These are phyloP conservation scores for Phytopythium boreale DNA, from an alignment of 352 stramenopile genomes.

Conservation along the genomic window DNA sequence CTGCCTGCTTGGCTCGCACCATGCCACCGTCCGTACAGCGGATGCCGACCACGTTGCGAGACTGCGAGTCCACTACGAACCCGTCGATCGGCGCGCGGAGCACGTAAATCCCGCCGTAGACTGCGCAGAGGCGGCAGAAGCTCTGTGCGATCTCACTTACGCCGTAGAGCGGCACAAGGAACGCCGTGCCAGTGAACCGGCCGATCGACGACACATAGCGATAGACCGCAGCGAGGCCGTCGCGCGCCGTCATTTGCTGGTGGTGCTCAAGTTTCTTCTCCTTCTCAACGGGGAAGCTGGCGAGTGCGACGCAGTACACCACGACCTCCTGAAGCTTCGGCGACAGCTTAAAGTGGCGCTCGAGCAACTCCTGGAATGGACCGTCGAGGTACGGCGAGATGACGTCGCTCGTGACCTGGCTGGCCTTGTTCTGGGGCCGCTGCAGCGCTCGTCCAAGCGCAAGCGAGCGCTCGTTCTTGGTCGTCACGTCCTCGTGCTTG, in stretches of 20 bases:
- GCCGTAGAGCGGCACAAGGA: slow-evolving; percentile 81
- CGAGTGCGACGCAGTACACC: slow-evolving; percentile 82
- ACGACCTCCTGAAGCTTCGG: slow-evolving; percentile 77
- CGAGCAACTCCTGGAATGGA: slow-evolving; percentile 70
- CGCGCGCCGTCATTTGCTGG: slow-evolving; percentile 41
- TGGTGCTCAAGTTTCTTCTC: slow-evolving; percentile 6
- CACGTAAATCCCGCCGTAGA: slow-evolving; percentile 88
- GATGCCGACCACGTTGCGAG: slow-evolving; percentile 33
- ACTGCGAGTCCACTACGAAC: slow-evolving; percentile 45
- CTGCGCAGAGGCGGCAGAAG: slow-evolving; percentile 83
- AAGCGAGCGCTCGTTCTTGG: slow-evolving; percentile 84
- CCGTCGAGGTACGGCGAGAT: slow-evolving; percentile 42
- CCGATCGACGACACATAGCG: slow-evolving; percentile 76
- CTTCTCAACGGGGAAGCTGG: slow-evolving; percentile 44
- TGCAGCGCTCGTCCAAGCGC: slow-evolving; percentile 76
- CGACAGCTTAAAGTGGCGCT: slow-evolving; percentile 72
- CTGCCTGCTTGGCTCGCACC: slow-evolving; percentile 44
- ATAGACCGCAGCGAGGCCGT: slow-evolving; percentile 54
- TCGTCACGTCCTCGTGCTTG: slow-evolving; percentile 67
- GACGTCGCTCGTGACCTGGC: slow-evolving; percentile 26
- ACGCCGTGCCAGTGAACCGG: slow-evolving; percentile 82
- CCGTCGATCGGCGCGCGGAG: slow-evolving; percentile 58
- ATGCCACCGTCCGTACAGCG: slow-evolving; percentile 36
- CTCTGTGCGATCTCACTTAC: slow-evolving; percentile 85
- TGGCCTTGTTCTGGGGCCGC: slow-evolving; percentile 85